Conservation (phyloP, 768 basidiomycete genomes). For the Pleurotus djamor region DNA sequence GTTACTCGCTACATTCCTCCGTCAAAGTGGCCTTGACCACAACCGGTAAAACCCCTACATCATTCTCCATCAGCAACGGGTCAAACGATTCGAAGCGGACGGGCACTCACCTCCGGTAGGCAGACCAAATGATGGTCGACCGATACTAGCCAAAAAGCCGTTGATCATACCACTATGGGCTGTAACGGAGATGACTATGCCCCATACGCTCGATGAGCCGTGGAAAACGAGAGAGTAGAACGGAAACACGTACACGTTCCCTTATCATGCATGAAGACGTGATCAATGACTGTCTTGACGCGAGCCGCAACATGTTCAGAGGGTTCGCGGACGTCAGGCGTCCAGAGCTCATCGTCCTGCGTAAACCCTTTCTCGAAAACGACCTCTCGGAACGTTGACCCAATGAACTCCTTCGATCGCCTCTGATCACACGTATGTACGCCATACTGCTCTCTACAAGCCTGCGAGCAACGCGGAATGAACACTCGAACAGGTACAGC, state of each 20-base stretch:
- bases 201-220: not conserved
- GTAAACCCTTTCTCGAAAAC: constrained; percentile 53
- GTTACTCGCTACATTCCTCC: no score
- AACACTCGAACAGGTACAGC: not conserved
- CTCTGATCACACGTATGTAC: constrained; percentile 74
- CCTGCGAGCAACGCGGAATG: constrained; percentile 30
- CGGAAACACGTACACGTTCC: constrained; percentile 40
- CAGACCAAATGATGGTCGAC: constrained; percentile 40
- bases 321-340: constrained; percentile 51
- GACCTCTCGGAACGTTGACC: constrained; percentile 46
- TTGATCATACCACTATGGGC: constrained; percentile 67
- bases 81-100: not conserved
- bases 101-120: constrained; percentile 60
- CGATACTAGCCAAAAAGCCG: constrained; percentile 48
- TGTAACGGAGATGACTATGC: constrained; percentile 62
- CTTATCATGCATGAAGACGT: constrained; percentile 46
- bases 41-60: constrained; percentile 20
- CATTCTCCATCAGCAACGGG: not conserved
- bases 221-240: not conserved
- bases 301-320: constrained; percentile 42
- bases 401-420: constrained; percentile 45
- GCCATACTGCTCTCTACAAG: constrained; percentile 64
- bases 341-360: constrained; percentile 69
- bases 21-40: constrained; percentile 11
- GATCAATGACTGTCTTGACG: constrained; percentile 49